Base-by-base conservation (phyloP, 2,329 filamentous ascomycete genomes). In the Colletotrichum lindemuthianum region DNA sequence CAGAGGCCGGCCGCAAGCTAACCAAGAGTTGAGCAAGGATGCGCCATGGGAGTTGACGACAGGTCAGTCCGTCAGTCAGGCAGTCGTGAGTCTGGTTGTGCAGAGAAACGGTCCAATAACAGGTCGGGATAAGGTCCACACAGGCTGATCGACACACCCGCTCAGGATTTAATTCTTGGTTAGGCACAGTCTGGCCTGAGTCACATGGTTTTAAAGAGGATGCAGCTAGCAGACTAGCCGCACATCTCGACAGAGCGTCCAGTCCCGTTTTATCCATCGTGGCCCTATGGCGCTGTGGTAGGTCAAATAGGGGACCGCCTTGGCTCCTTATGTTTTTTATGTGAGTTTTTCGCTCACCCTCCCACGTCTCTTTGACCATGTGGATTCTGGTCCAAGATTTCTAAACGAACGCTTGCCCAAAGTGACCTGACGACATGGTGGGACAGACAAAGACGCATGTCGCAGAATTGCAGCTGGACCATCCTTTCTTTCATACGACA, bases 201-300 rank as follows among this genome's bases (percentile, higher is more conserved):
- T 65, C 63, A 65, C 63, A 65, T 65, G 63, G 58, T 63, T 63
- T 43, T 63, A 53, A 65, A 56, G 58, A 57, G 58, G 63, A 63
- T 65, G 63, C 63, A 63, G 59, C 63, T 65, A 65, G 58, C 47
- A 33, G 33, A 13, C 63, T 65, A 65, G 63, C 52, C 58, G 63
- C 63, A 44, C 52, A 63, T 57, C 52, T 57, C 50, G 47, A 57
- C 34, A 32, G 12, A 32, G n/a, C 40, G 32, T 45, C 39, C 50
- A 52, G 41, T 43, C 45, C 58, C 58, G 47, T 41, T 60, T 60
- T 64, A 45, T 60, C 58, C 61, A 57, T 65, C 47, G 51, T 65
- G 47, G 61, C 61, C 61, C 61, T 65, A 65, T 56, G 61, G 61
- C 49, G 24, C 24, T 24, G 57, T 65, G 61, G 61, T 65, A 37